phyloP scores from a whole-genome alignment of 1,139 yeast species.

The Nadsonia starkeyi-henricii region DNA sequence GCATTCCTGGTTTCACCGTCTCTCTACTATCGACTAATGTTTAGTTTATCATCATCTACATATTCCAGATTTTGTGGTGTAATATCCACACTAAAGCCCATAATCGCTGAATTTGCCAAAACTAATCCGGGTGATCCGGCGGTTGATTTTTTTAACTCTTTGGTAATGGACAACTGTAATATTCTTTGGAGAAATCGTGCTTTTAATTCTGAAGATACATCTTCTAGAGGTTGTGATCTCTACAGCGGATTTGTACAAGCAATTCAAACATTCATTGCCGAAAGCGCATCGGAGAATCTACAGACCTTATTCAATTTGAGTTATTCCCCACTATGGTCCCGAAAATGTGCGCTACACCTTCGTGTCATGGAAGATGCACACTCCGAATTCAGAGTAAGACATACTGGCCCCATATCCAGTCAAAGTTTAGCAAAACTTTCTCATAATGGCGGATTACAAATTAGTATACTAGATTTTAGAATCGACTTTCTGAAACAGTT shows the following conservation, averaged over 20 bases:
- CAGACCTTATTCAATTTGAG: constrained; percentile 2
- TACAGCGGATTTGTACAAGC: neutral
- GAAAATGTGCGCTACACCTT: constrained; percentile 1
- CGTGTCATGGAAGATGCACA: constrained; percentile 2
- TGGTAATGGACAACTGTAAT: constrained; percentile 47
- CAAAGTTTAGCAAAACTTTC: constrained; percentile 1
- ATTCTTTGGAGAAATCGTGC: constrained; percentile 33
- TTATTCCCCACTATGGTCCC: constrained; percentile 2
- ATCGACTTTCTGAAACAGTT: constrained; percentile 1
- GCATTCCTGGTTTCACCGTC: constrained; percentile 29
- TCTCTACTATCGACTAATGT: constrained; percentile 26
- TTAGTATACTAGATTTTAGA: constrained; percentile 2
- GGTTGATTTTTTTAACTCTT: constrained; percentile 35
- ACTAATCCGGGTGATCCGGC: constrained; percentile 14
- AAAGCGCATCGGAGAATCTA: neutral
- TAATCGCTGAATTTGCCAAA: constrained; percentile 1
- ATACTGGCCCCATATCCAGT: constrained; percentile 3
- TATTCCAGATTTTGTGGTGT: constrained; percentile 38
- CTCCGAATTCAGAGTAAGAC: constrained; percentile 1
- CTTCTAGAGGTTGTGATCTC: constrained; percentile 1
- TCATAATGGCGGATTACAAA: neutral
- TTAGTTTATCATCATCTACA: constrained; percentile 31
- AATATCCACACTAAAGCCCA: constrained; percentile 21
- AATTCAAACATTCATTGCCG: neutral
- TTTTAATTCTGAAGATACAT: neutral